Evolutionary conservation across 2,329 filamentous ascomycete species (phyloP), one percentile per base, ranked within the genome.

Genomic region (Fusarium pseudograminearum): DNA sequence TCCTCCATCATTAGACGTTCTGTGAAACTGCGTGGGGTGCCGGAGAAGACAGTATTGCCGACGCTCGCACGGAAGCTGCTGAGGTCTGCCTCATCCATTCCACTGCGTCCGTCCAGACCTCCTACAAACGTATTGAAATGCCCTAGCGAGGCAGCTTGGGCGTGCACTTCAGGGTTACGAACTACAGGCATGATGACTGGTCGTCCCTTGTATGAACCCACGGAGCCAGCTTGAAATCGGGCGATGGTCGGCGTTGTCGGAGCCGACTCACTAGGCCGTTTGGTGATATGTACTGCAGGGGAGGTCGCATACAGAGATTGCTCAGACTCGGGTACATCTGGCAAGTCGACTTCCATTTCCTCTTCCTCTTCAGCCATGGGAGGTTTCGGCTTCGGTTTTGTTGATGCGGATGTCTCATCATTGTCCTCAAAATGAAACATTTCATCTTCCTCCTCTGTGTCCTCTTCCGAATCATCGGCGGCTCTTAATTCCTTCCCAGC

Each of bases 181-280:
- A 88, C 81, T 16, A 87, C 79, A 4, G 84, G 82, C 78, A 87
- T 85, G 36, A 82, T 79, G 48, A 89, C 83, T 16, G 85, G 81
- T 22, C 81, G 81, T 44, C 86, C 86, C 71, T 83, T 86, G 70
- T 86, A 87, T n/a, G 85, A 87, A 4, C 85, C 85, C 16, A 85
- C 75, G 9, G 83, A 84, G 20, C 80, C 80, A 24, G 79, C 74
- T 44, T 79, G 75, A 54, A 79, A 79, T 46, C 77, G 79, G 48
- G 79, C 70, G 7, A 70, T 70, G 5, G 79, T 75, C 14, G 78
- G 74, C n/a, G 76, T 75, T 50, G 78, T 71, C 42, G 73, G 76
- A 28, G 65, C 76, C 38, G 65, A 70, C n/a, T 72, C 54, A 26
- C 67, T 60, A 41, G 73, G 62, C 28, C 74, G 73, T 57, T 77